A percentile compares a stretch with the other conserved stretches of the same genome.
phyloP scores from a whole-genome alignment of 2,329 filamentous ascomycete species.

The Neofusicoccum sp. region DNA sequence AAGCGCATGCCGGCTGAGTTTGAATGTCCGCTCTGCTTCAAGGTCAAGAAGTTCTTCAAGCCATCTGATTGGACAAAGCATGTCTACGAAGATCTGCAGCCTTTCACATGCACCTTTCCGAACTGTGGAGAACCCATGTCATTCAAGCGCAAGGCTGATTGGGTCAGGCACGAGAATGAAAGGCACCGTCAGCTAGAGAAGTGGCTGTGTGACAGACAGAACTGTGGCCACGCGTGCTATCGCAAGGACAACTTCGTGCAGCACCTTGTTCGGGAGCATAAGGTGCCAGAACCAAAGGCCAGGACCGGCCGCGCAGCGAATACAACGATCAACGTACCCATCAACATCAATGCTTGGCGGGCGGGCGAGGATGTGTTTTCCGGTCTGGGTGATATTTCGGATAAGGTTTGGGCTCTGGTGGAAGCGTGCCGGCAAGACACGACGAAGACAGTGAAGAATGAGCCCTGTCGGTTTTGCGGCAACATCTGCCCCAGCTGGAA shows the following conservation, averaged over 20 bases:
- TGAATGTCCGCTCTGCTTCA: constrained; percentile 85
- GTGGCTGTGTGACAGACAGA: constrained; percentile 81
- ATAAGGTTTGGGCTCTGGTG: constrained; percentile 73
- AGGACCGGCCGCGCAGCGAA: constrained; percentile 57
- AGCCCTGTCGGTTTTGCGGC: constrained; percentile 84
- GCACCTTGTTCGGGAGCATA: constrained; percentile 88
- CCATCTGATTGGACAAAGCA: constrained; percentile 97
- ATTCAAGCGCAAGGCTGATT: constrained; percentile 94
- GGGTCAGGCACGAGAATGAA: constrained; percentile 93
- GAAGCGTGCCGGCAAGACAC: constrained; percentile 76
- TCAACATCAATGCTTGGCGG: neutral
- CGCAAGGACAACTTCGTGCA: constrained; percentile 91
- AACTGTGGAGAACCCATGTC: constrained; percentile 81
- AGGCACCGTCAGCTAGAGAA: constrained; percentile 85
- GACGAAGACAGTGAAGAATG: constrained; percentile 62
- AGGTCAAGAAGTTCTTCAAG: constrained; percentile 80
- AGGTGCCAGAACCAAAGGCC: constrained; percentile 75
- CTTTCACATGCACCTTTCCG: constrained; percentile 89
- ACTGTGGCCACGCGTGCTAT: constrained; percentile 79
- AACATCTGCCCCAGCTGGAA: constrained; percentile 83
- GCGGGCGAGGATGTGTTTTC: neutral
- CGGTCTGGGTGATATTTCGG: constrained; percentile 29
- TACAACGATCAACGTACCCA: constrained; percentile 19
- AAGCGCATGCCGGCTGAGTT: constrained; percentile 77
- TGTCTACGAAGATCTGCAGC: constrained; percentile 88